These are phyloP conservation scores for Candida caryicola DNA, from an alignment of 805 yeast genomes.

Conservation along the genomic window DNA sequence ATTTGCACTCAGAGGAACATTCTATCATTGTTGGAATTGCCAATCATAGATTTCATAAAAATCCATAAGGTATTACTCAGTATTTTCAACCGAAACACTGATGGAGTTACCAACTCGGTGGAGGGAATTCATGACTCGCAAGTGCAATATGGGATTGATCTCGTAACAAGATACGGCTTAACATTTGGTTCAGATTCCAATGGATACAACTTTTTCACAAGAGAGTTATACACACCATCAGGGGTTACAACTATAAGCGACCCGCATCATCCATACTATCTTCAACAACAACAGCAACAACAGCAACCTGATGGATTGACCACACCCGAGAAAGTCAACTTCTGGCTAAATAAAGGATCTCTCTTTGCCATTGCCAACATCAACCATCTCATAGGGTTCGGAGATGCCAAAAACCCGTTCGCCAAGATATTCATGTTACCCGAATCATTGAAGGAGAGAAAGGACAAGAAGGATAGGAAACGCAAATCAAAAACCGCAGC, in stretches of 20 bases:
- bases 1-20: conserved; percentile 64
- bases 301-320: conserved; percentile 18
- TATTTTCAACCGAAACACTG: conserved; percentile 28
- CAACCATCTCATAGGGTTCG: conserved; percentile 73
- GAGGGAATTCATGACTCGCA: conserved; percentile 42
- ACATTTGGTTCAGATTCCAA: conserved; percentile 68
- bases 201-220: conserved; percentile 59
- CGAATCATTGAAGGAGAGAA: conserved; percentile 67
- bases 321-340: conserved; percentile 50
- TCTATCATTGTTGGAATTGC: conserved; percentile 56
- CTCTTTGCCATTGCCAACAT: conserved; percentile 75
- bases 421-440: conserved; percentile 72
- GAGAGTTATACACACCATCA: conserved; percentile 35
- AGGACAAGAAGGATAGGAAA: conserved; percentile 67
- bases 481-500: conserved; percentile 37
- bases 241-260: conserved; percentile 30
- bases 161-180: conserved; percentile 61
- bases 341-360: conserved; percentile 76
- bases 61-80: conserved; percentile 66
- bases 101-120: conserved; percentile 12
- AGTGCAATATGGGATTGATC: conserved; percentile 53
- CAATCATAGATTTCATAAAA: conserved; percentile 59
- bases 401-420: conserved; percentile 72
- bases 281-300: conserved; percentile 24
- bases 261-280: conserved; percentile 31